A percentile compares a stretch with the other conserved stretches of the same genome.
Evolutionary conservation across 2,329 filamentous ascomycete species (phyloP).

Genomic region (Colletotrichum tabaci): DNA sequence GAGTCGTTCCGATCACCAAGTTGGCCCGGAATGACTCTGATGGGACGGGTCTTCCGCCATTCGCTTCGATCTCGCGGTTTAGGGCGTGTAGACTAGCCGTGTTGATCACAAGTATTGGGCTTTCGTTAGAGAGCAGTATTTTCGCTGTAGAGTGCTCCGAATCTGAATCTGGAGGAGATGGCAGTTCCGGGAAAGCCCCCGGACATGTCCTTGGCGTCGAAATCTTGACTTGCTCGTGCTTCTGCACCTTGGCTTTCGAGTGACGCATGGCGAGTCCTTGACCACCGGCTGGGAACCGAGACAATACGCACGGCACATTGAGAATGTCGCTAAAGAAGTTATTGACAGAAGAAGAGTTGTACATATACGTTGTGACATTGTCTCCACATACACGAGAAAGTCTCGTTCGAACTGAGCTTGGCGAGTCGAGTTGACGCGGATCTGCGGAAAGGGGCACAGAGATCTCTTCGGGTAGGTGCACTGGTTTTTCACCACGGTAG

Average conservation of each 20-base stretch:
- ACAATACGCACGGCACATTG: slow-evolving; percentile 85
- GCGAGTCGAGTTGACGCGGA: slow-evolving; percentile 67
- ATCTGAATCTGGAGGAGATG: slow-evolving; percentile 72
- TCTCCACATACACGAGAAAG: slow-evolving; percentile 88
- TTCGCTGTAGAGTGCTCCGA: slow-evolving; percentile 61
- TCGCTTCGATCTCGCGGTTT: slow-evolving; percentile 78
- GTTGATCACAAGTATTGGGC: slow-evolving; percentile 89
- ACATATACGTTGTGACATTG: slow-evolving; percentile 78
- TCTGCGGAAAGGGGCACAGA: slow-evolving; percentile 78
- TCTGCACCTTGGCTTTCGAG: slow-evolving; percentile 79
- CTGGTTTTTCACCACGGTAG: slow-evolving; percentile 56
- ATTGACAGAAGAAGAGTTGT: slow-evolving; percentile 76
- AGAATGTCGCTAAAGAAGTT: slow-evolving; percentile 84
- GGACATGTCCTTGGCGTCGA: slow-evolving; percentile 57
- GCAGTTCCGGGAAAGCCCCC: slow-evolving; percentile 68
- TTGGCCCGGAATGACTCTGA: slow-evolving; percentile 91
- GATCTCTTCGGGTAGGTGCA: slow-evolving; percentile 55
- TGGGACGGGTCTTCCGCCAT: slow-evolving; percentile 75
- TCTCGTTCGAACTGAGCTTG: slow-evolving; percentile 56
- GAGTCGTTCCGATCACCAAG: slow-evolving; percentile 77
- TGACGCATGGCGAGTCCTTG: slow-evolving; percentile 73
- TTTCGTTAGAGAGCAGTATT: slow-evolving; percentile 92
- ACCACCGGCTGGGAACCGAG: slow-evolving; percentile 82
- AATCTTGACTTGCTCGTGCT: slow-evolving; percentile 60
- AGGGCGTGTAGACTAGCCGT: slow-evolving; percentile 83